A percentile compares a stretch with the other conserved stretches of the same genome.
Evolutionary conservation across 345 rosid species (phyloP).

Genomic region (Citrus trifoliata): DNA sequence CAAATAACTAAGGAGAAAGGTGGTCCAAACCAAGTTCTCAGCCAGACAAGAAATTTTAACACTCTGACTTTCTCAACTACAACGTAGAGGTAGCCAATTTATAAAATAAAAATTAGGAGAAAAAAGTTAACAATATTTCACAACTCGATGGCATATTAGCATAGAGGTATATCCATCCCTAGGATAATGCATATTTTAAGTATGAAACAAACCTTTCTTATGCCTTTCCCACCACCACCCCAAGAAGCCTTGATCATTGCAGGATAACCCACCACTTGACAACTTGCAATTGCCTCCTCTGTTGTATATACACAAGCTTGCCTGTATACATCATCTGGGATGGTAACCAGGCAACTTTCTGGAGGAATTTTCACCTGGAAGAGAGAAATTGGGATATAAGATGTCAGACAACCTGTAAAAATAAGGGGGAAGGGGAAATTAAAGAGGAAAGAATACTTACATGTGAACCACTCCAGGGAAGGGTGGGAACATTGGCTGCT

Average conservation of each 20-base stretch:
- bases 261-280: conserved; percentile 98
- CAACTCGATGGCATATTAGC: background rate
- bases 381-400: conserved; percentile 14
- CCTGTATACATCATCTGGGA: conserved; percentile 84
- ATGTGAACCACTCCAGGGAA: conserved; percentile 99
- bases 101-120: background rate
- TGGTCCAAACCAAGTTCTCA: conserved; percentile 9
- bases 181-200: background rate
- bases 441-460: conserved; percentile 33
- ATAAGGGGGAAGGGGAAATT: background rate
- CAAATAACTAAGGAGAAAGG: background rate
- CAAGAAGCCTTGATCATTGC: conserved; percentile 99
- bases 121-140: background rate
- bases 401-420: conserved; percentile 12
- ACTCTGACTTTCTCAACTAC: background rate
- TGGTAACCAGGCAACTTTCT: conserved; percentile 69
- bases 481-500: conserved; percentile 99
- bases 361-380: conserved; percentile 81
- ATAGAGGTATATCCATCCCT: background rate
- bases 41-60: background rate
- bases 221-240: conserved; percentile 99
- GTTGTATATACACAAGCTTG: conserved; percentile 97
- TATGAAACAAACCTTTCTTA: conserved; percentile 77
- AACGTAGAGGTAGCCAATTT: background rate
- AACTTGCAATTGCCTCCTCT: conserved; percentile 96